Evolutionary conservation across 2,329 filamentous ascomycete species (phyloP), one percentile per base, ranked within the genome.

Genomic region (Pseudogymnoascus sp.): DNA sequence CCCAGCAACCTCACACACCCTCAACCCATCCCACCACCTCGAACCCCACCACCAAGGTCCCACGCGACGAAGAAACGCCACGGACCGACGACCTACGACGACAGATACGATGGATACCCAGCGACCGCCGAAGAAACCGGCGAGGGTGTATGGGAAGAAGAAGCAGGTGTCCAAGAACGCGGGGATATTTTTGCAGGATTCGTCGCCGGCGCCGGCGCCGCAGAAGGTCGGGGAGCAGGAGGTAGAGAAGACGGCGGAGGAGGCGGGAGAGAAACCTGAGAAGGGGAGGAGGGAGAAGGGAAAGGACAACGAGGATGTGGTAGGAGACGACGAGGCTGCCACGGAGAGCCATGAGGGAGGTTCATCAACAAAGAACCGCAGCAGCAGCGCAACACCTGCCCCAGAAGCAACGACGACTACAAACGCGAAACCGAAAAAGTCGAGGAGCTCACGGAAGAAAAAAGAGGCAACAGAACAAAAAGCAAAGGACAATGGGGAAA

Each of bases 91-190:
- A 56, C 26, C 5, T 19, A 56, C 46, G 26, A 56, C 46, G 15
- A n/a, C 46, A 31, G 7, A 33, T 56, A 56, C 26, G n/a, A 56
- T 56, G 46, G 46, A 56, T 33, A 56, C 46, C 46, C 46, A 56
- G 46, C 46, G 46, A 19, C 26, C 29, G 46, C 26, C 46, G 26
- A 60, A 60, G 37, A 60, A 60, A 19, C 7, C 37, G 37, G 33
- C 59, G 59, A 60, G 37, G 59, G 37, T 42, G 21, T 60, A 60
- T 40, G 59, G 59, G 33, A 60, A 60, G 59, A 60, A 60, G 59
- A 60, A 56, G n/a, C 46, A 60, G 4, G 59, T 26, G 1, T 29
- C 59, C 7, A 60, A 31, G 9, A 40, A n/a, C 19, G 59, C 37
- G 19, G 59, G 33, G n/a, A 38, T 38, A 1, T 42, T 60, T 60